phyloP scores from a whole-genome alignment of 331 rosid genomes.

The Arachis monticola region DNA sequence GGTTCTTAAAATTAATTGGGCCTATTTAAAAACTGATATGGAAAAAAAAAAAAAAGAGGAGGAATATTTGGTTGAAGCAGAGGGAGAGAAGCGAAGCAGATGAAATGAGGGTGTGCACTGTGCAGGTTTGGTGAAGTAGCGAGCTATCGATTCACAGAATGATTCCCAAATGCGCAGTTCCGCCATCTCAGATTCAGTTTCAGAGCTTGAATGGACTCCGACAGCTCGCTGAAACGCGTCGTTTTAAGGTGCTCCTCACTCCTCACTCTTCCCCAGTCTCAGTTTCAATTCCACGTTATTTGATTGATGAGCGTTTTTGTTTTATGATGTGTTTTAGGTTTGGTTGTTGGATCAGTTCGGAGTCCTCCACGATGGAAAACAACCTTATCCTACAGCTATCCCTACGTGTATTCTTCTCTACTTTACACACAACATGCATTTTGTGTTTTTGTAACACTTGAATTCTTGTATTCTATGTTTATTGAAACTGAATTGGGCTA shows the following conservation, averaged over 20 bases:
- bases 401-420: slow-evolving; percentile 57
- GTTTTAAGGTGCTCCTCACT: slow-evolving; percentile 59
- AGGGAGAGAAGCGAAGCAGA: no score
- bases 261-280: background rate
- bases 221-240: slow-evolving; percentile 68
- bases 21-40: no score
- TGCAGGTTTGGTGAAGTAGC: background rate
- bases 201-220: slow-evolving; percentile 68
- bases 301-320: background rate
- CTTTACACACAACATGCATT: background rate
- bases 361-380: slow-evolving; percentile 94
- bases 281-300: background rate
- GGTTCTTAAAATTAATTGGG: no score
- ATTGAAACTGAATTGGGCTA: no score
- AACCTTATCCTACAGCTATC: slow-evolving; percentile 86
- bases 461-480: no score
- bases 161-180: slow-evolving; percentile 59
- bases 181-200: slow-evolving; percentile 47
- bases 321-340: slow-evolving; percentile 53
- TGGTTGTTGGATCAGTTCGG: slow-evolving; percentile 98
- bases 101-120: background rate
- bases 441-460: background rate
- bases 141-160: slow-evolving; percentile 15
- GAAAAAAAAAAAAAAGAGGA: no score
- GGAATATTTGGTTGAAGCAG: no score